phyloP scores from a whole-genome alignment of 257 asterid species.

The Przewalskia tangutica region DNA sequence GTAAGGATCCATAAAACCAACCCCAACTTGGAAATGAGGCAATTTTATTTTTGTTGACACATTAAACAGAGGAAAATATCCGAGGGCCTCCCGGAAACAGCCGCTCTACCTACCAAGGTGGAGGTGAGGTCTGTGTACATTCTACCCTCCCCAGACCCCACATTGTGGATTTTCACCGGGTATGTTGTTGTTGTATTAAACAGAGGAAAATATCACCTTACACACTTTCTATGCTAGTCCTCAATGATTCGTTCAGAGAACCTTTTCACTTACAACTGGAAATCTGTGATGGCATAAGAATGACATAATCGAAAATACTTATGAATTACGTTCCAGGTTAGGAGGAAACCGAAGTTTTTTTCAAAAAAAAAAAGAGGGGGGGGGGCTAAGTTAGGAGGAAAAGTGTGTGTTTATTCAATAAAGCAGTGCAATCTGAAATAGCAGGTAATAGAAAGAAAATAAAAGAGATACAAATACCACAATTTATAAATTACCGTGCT shows the following conservation, averaged over 20 bases:
- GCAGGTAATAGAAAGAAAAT: not conserved
- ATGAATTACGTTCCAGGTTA: not conserved
- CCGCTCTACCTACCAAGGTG: no score
- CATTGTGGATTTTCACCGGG: no score
- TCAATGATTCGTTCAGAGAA: not conserved
- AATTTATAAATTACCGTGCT: not conserved
- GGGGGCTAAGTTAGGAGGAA: not conserved
- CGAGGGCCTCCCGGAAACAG: no score
- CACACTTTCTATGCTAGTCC: not conserved
- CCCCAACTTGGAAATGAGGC: not conserved
- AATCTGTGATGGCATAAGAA: not conserved
- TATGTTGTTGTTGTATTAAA: no score
- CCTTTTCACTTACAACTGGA: not conserved
- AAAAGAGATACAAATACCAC: not conserved
- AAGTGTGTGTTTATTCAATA: not conserved
- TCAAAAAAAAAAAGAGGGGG: accelerated
- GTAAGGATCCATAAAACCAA: not conserved
- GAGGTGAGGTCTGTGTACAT: no score
- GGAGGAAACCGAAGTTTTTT: not conserved
- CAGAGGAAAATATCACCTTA: not conserved
- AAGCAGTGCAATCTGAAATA: not conserved
- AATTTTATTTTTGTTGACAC: not conserved
- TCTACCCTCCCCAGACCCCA: no score
- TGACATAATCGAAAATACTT: not conserved
- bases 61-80: not conserved